These are phyloP conservation scores for Neofusicoccum kwambonambiense DNA, from an alignment of 2,329 filamentous ascomycete genomes.

Conservation along the genomic window DNA sequence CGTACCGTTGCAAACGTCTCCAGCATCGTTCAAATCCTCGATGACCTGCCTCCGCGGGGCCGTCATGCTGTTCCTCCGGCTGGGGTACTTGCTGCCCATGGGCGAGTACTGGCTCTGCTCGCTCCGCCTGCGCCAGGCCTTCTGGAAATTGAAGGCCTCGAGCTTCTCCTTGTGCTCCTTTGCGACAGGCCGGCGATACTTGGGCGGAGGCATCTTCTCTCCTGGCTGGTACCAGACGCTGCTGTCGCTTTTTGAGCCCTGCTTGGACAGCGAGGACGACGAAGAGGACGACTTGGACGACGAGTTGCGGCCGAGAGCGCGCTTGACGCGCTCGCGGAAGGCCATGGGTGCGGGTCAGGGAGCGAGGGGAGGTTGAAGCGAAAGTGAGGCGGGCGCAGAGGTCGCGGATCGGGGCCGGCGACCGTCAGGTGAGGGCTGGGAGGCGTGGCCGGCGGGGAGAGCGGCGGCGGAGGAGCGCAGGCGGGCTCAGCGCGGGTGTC, in stretches of 20 bases:
- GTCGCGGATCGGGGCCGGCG: not conserved
- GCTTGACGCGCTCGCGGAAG: conserved; percentile 47
- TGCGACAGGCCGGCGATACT: conserved; percentile 49
- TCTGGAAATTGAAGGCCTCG: conserved; percentile 48
- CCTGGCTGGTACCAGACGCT: conserved; percentile 51
- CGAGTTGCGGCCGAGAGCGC: conserved; percentile 40
- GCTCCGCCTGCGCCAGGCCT: conserved; percentile 48
- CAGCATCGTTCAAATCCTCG: conserved; percentile 46
- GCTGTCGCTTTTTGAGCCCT: conserved; percentile 36
- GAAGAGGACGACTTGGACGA: conserved; percentile 25
- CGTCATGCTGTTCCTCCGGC: conserved; percentile 37
- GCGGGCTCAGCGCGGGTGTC: not conserved
- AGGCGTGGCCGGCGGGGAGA: not conserved
- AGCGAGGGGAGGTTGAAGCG: not conserved
- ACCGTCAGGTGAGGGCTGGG: not conserved
- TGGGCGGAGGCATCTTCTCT: conserved; percentile 51
- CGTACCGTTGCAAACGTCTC: conserved; percentile 36
- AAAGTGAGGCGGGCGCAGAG: conserved; percentile 10
- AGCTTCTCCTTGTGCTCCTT: conserved; percentile 52
- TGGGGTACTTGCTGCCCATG: conserved; percentile 49
- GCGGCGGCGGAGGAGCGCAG: not conserved
- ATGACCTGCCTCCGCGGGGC: conserved; percentile 35
- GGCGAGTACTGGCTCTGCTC: conserved; percentile 47
- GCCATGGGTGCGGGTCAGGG: conserved; percentile 36
- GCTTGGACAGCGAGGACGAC: conserved; percentile 28